These are phyloP conservation scores for Ciborinia camelliae DNA, from an alignment of 2,329 filamentous ascomycete species.

Conservation along the genomic window DNA sequence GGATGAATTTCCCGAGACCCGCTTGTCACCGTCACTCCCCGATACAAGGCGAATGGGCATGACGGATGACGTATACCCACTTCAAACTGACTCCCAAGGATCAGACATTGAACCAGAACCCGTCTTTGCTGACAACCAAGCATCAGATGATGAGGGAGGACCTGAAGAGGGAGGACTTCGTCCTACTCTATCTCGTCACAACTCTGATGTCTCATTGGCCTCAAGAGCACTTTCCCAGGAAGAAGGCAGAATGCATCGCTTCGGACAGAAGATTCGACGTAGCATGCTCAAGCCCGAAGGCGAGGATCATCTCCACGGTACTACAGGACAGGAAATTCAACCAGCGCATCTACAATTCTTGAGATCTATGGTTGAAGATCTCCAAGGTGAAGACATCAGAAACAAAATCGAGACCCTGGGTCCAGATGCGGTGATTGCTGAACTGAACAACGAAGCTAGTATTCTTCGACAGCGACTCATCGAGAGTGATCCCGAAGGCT, in stretches of 20 bases:
- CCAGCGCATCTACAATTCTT: constrained; percentile 46
- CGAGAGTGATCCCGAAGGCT: constrained; percentile 62
- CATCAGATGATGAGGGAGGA: constrained; percentile 42
- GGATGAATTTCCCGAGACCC: constrained; percentile 90
- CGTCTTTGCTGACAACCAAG: constrained; percentile 30
- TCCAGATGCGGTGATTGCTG: constrained; percentile 59
- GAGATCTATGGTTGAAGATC: constrained; percentile 58
- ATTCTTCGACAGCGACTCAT: constrained; percentile 47
- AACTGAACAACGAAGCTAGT: constrained; percentile 48
- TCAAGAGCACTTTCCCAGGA: constrained; percentile 62
- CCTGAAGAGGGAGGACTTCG: constrained; percentile 41
- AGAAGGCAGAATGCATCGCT: constrained; percentile 67
- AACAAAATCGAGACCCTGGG: constrained; percentile 47
- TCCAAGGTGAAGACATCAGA: constrained; percentile 57
- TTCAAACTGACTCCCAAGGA: constrained; percentile 21
- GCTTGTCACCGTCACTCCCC: constrained; percentile 39
- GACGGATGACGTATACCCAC: constrained; percentile 15
- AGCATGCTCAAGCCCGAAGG: constrained; percentile 52
- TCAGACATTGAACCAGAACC: constrained; percentile 29
- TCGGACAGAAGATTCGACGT: constrained; percentile 63
- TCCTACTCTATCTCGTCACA: constrained; percentile 51
- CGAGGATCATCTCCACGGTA: constrained; percentile 36
- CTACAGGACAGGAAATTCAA: constrained; percentile 41
- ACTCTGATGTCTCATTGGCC: constrained; percentile 65
- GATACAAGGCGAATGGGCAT: constrained; percentile 11